Evolutionary conservation across 805 yeast genomes (phyloP).

Genomic region (Ogataea pini): DNA sequence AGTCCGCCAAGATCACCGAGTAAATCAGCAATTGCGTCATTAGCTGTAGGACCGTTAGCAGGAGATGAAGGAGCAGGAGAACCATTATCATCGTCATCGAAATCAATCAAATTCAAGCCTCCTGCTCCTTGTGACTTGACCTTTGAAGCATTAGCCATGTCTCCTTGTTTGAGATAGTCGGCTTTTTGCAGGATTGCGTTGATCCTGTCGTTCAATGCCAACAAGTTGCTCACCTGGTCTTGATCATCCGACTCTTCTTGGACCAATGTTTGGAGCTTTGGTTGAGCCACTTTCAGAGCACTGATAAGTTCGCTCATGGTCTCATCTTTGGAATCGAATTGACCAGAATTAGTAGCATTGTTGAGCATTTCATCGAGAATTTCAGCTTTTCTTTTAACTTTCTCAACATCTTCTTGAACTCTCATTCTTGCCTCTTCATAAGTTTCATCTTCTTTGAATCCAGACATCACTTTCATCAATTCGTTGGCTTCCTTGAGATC

Average conservation of each 20-base stretch:
- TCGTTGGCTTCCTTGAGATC: slow-evolving; percentile 96
- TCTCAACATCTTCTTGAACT: slow-evolving; percentile 80
- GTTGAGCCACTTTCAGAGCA: slow-evolving; percentile 79
- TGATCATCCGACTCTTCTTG: slow-evolving; percentile 77
- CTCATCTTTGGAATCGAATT: slow-evolving; percentile 54
- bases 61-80: slow-evolving; percentile 22
- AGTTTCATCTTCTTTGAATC: slow-evolving; percentile 82
- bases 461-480: slow-evolving; percentile 97
- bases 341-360: slow-evolving; percentile 44
- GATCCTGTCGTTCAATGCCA: slow-evolving; percentile 73
- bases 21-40: slow-evolving; percentile 60
- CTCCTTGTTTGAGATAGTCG: slow-evolving; percentile 64
- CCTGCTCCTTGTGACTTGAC: slow-evolving; percentile 35
- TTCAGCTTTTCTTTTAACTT: slow-evolving; percentile 82
- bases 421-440: slow-evolving; percentile 72
- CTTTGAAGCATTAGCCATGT: slow-evolving; percentile 49
- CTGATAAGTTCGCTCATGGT: slow-evolving; percentile 77
- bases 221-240: slow-evolving; percentile 60
- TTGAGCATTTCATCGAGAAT: slow-evolving; percentile 83
- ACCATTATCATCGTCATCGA: slow-evolving; percentile 58
- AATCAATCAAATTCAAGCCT: slow-evolving; percentile 59
- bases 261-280: slow-evolving; percentile 80
- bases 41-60: slow-evolving; percentile 39
- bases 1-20: slow-evolving; percentile 69
- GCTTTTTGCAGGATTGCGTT: slow-evolving; percentile 69